Conservation (phyloP, 2,329 filamentous ascomycete species). For the Aspergillus ochraceoroseus region DNA sequence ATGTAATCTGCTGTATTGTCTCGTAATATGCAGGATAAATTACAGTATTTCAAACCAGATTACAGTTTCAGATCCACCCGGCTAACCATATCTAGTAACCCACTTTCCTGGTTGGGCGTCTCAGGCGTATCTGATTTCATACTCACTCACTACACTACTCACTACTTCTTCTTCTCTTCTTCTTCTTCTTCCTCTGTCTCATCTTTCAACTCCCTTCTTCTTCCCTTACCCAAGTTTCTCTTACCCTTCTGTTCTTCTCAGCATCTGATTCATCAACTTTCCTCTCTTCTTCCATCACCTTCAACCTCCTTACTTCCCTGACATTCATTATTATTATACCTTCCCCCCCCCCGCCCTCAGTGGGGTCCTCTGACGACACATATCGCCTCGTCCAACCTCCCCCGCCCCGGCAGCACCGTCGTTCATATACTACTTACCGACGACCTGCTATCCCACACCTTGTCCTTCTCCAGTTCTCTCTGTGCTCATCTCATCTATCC, state of each 20-base stretch:
- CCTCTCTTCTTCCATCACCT: background rate
- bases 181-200: background rate
- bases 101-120: slow-evolving; percentile 9
- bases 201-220: background rate
- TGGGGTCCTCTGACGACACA: slow-evolving; percentile 20
- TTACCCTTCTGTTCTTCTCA: background rate
- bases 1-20: background rate
- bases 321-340: slow-evolving; percentile 5
- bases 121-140: background rate
- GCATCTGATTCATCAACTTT: background rate
- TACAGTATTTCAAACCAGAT: slow-evolving; percentile 3
- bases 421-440: slow-evolving; percentile 9
- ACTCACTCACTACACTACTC: slow-evolving; percentile 1
- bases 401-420: slow-evolving; percentile 4
- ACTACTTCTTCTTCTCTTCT: slow-evolving; percentile 1
- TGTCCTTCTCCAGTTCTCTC: slow-evolving; percentile 2
- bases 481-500: background rate
- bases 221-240: background rate
- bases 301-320: slow-evolving; percentile 2
- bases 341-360: slow-evolving; percentile 12
- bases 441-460: background rate
- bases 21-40: background rate
- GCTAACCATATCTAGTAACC: slow-evolving; percentile 5
- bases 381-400: slow-evolving; percentile 12
- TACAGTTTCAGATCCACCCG: slow-evolving; percentile 7